Base-by-base conservation (phyloP, 2,329 filamentous ascomycete genomes). In the Trichothecium sympodiale region DNA sequence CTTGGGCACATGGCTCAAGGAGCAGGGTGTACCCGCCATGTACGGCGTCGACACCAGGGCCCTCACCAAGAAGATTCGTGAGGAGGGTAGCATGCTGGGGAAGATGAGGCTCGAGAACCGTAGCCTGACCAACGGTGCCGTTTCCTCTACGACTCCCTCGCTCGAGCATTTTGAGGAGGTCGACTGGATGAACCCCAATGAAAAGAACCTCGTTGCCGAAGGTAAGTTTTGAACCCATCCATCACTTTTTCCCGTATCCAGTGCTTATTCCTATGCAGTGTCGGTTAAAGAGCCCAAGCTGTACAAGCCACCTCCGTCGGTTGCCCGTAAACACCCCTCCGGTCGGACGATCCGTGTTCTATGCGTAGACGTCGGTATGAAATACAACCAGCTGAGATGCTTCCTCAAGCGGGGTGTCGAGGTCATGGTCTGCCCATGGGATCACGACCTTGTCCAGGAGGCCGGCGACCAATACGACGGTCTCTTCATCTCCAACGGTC, bases 361-460 rank as follows among this genome's bases (percentile, higher is more conserved):
- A 34, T 94, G 87, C 56, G 75, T 98, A 48, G 91, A 98, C 64
- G 89, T 98, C 48, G 91, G 91, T 57, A 80, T 96, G 69, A 98
- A 98, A 65, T 95, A 85, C 66, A 98, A 96, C 65, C 91, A 98
- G 65, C 72, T 98, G 49, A 77, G 91, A 47, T 98, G 91, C 65
- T 79, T 98, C 51, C 70, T 98, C 40, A 80, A 78, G 51, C 79
- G 91, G 48, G 91, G 91, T 37, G 83, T 96, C 38, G 91, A 98
- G 57, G 88, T 96, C 34, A 65, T 94, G 45, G 86, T 95, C 38
- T 88, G 91, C 44, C 91, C 91, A 8, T 98, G 89, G 88, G 80
- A 98, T 63, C 87, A 95, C 54, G 82, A 96, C 58, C 87, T 96
- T 57, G 77, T 80, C 37, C 64, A 69, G 37, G 73, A 86, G 38